A percentile compares a stretch with the other conserved stretches of the same genome.
These are phyloP conservation scores for Oidium heveae DNA, from an alignment of 2,329 filamentous ascomycete genomes.

Conservation along the genomic window DNA sequence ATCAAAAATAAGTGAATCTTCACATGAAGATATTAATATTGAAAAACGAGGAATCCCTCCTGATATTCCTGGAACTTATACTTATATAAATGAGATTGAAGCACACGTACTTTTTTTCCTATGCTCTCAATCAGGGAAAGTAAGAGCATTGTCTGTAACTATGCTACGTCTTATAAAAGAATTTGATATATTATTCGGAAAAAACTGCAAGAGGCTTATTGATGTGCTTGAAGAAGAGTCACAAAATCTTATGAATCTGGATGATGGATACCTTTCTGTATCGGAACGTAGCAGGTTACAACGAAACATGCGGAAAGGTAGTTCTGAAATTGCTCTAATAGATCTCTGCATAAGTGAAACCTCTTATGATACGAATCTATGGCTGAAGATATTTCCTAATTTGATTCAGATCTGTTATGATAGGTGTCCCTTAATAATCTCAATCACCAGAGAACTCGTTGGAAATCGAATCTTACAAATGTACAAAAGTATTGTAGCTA, in stretches of 20 bases:
- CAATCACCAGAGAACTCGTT: constrained; percentile 71
- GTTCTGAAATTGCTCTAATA: constrained; percentile 63
- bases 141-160: constrained; percentile 74
- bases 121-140: constrained; percentile 78
- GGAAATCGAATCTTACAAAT: constrained; percentile 84
- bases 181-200: constrained; percentile 72
- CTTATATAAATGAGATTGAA: constrained; percentile 88
- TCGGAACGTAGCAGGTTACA: constrained; percentile 83
- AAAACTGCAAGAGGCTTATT: constrained; percentile 52
- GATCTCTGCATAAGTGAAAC: constrained; percentile 90
- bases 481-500: constrained; percentile 56
- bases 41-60: constrained; percentile 53
- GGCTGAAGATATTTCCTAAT: constrained; percentile 97
- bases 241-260: constrained; percentile 68
- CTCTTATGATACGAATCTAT: constrained; percentile 79
- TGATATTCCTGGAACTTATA: constrained; percentile 68
- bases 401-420: constrained; percentile 77
- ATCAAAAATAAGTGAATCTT: constrained; percentile 52
- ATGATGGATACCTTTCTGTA: constrained; percentile 72
- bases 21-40: constrained; percentile 32
- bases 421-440: constrained; percentile 74
- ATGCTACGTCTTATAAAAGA: constrained; percentile 80
- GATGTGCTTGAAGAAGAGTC: constrained; percentile 81
- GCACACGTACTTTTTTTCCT: constrained; percentile 93
- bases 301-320: constrained; percentile 64